Percentiles rank a stretch among this genome's conserved stretches.
These are phyloP conservation scores for Irpex lacteus DNA, from an alignment of 1,284 basidiomycete species.

Conservation along the genomic window DNA sequence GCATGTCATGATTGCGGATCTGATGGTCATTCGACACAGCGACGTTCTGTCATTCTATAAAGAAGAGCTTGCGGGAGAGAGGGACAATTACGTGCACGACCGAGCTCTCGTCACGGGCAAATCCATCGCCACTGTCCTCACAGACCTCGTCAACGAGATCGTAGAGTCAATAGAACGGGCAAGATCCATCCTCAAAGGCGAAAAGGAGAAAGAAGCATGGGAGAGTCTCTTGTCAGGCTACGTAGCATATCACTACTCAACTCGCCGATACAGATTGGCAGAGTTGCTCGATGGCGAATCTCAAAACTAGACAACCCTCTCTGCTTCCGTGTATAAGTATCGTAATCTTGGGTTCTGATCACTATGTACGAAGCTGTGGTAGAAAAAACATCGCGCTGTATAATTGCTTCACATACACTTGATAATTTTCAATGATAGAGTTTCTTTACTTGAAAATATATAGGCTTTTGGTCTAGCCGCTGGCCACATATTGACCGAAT, in stretches of 20 bases:
- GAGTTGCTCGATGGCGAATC: slow-evolving; percentile 1
- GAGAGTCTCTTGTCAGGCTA: slow-evolving; percentile 19
- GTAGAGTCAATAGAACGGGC: slow-evolving; percentile 13
- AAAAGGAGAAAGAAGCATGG: slow-evolving; percentile 14
- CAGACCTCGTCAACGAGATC: slow-evolving; percentile 14
- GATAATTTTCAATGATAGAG: too few relatives aligned
- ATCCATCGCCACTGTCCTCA: slow-evolving; percentile 1
- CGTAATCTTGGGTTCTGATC: too few relatives aligned
- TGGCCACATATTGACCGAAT: too few relatives aligned
- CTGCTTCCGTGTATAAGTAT: too few relatives aligned
- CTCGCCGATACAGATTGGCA: slow-evolving; percentile 8
- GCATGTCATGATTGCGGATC: neutral
- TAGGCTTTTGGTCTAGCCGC: too few relatives aligned
- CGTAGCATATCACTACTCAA: slow-evolving; percentile 12
- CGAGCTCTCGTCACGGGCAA: slow-evolving; percentile 12
- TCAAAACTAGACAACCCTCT: neutral
- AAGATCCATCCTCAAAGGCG: slow-evolving; percentile 13
- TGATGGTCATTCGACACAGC: neutral
- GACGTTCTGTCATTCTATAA: slow-evolving; percentile 9
- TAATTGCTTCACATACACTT: too few relatives aligned
- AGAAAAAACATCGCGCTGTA: too few relatives aligned
- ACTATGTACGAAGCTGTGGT: too few relatives aligned
- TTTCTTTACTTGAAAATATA: too few relatives aligned
- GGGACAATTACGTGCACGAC: slow-evolving; percentile 14
- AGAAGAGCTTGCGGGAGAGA: slow-evolving; percentile 11